Conservation (phyloP, 106 monocot genomes). For the Xerophyta viscosa region DNA sequence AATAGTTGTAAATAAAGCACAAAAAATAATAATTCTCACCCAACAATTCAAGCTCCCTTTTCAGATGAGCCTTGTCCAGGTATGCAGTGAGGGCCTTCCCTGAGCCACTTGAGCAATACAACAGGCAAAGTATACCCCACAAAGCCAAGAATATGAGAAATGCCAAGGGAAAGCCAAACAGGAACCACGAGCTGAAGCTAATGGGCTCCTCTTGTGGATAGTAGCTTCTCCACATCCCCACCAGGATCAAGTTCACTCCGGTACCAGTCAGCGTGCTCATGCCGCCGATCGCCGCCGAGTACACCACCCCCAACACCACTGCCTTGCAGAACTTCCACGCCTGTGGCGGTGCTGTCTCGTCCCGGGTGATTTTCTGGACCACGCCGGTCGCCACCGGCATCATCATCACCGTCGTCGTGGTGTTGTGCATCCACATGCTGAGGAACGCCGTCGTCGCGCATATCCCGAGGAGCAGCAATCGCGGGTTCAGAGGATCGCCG, state of each 20-base stretch:
- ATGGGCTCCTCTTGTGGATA: conserved; percentile 61
- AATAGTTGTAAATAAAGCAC: too few species aligned
- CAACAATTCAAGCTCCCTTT: conserved; percentile 63
- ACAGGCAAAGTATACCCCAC: conserved; percentile 60
- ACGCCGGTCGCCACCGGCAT: conserved; percentile 86
- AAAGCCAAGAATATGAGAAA: conserved; percentile 57
- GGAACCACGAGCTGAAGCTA: conserved; percentile 75
- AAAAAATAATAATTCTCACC: conserved; percentile 25
- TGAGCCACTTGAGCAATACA: conserved; percentile 54
- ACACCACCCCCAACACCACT: conserved; percentile 76
- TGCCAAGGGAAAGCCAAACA: conserved; percentile 81
- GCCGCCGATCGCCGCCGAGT: conserved; percentile 72
- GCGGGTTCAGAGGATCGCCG: conserved; percentile 55
- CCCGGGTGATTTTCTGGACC: conserved; percentile 41
- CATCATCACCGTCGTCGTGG: conserved; percentile 81
- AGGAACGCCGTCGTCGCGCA: conserved; percentile 74
- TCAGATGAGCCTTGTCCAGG: conserved; percentile 54
- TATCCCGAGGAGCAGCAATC: conserved; percentile 67
- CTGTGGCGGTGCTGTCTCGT: conserved; percentile 20
- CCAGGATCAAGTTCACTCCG: conserved; percentile 74
- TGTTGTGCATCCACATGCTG: conserved; percentile 99
- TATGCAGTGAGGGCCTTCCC: conserved; percentile 45
- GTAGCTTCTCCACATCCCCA: conserved; percentile 79
- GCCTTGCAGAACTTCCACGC: conserved; percentile 55
- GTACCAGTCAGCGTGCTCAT: conserved; percentile 83